Evolutionary conservation across 495 filamentous ascomycete genomes (phyloP), one percentile per base, ranked within the genome.

Genomic region (Cercophora sp.): DNA sequence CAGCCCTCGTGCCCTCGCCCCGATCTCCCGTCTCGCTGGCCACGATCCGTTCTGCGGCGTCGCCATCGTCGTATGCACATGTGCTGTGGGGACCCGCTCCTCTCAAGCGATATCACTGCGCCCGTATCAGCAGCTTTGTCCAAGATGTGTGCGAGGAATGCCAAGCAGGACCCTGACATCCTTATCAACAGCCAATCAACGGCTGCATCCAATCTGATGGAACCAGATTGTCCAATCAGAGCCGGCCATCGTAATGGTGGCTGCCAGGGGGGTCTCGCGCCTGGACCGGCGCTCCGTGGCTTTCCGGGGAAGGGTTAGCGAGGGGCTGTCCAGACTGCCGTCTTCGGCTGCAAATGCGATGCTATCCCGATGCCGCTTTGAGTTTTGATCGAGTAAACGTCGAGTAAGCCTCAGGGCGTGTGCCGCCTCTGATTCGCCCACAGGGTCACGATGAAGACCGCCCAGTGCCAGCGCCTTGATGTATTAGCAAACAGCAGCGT

Each of bases 311-410:
- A 32, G 23, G 20, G 34, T 8, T 23, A 36, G 36, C 31, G 48
- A 19, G 24, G 34, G 32, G 46, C 9, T 20, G 32, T 26, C 29
- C 23, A 15, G 16, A n/a, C 45, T 59, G 56, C 59, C 57, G 34
- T 50, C 56, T 57, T 57, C 39, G 52, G 56, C 54, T 22, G 43
- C 43, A 45, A 54, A 31, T 11, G 27, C 47, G 55, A 62, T 43
- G 55, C 55, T 59, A 59, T 65, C 54, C 53, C 43, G 57, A 52
- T 13, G 24, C 8, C 2, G 5, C 10, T 35, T 54, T 11, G 59
- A 60, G 62, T 69, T 69, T 65, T 56, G 25, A 67, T 69, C 64
- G 66, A 69, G 66, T 69, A 69, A 69, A 46, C 24, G 59, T 66
- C 63, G 61, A 64, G 65, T 66, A 66, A 68, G 34, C 47, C 15